Conservation (phyloP, 2,329 filamentous ascomycete species). For the Penicillium sp. region DNA sequence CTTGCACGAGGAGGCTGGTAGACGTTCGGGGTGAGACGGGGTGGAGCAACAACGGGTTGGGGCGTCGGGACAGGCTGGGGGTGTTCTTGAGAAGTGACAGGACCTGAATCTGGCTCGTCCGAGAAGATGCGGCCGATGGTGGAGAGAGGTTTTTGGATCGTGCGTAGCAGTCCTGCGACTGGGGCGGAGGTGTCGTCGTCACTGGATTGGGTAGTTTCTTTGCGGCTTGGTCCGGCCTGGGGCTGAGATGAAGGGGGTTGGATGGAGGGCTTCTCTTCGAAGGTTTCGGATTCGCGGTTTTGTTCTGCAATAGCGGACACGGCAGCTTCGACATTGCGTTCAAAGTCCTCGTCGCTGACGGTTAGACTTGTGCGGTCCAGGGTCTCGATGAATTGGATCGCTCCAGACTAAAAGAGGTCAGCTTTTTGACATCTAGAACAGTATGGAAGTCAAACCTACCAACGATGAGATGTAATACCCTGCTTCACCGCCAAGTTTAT, state of each 20-base stretch:
- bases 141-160: slow-evolving; percentile 80
- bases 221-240: slow-evolving; percentile 43
- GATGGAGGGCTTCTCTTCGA: slow-evolving; percentile 32
- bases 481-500: slow-evolving; percentile 93
- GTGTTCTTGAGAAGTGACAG: slow-evolving; percentile 24
- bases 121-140: slow-evolving; percentile 94
- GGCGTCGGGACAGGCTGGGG: slow-evolving; percentile 36
- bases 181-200: slow-evolving; percentile 64
- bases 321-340: slow-evolving; percentile 88
- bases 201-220: slow-evolving; percentile 34
- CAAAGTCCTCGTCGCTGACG: slow-evolving; percentile 89
- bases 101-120: slow-evolving; percentile 46
- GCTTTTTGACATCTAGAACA: not conserved
- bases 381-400: slow-evolving; percentile 91
- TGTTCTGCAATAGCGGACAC: slow-evolving; percentile 93
- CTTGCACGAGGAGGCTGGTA: slow-evolving; percentile 38
- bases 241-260: slow-evolving; percentile 54
- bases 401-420: slow-evolving; percentile 47
- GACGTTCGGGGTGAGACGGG: slow-evolving; percentile 44
- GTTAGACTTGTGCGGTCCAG: slow-evolving; percentile 89
- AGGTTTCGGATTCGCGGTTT: slow-evolving; percentile 55
- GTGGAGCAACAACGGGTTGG: slow-evolving; percentile 38
- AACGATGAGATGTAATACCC: slow-evolving; percentile 96
- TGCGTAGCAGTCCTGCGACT: slow-evolving; percentile 74
- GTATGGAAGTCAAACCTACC: slow-evolving; percentile 40